Evolutionary conservation across 2,329 filamentous ascomycete species (phyloP).

Genomic region (Orbilia ellipsospora): DNA sequence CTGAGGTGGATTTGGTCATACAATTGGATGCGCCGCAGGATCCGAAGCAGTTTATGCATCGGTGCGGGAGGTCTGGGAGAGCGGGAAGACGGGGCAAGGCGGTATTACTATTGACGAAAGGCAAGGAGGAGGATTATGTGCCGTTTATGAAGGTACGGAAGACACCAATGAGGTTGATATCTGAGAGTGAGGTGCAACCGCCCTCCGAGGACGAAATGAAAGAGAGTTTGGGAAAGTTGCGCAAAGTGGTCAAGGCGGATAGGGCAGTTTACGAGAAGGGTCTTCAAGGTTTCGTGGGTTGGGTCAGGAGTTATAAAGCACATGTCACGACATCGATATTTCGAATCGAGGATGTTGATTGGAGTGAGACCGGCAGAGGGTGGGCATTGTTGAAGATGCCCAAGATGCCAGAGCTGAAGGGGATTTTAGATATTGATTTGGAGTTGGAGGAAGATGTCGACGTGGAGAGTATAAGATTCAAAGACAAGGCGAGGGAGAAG

Average conservation of each 20-base stretch:
- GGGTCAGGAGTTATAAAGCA: constrained; percentile 89
- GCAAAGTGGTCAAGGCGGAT: constrained; percentile 69
- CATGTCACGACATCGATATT: constrained; percentile 94
- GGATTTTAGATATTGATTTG: constrained; percentile 75
- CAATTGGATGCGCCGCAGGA: constrained; percentile 85
- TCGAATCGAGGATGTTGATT: constrained; percentile 81
- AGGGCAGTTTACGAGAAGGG: constrained; percentile 84
- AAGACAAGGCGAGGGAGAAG: constrained; percentile 77
- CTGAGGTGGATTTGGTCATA: constrained; percentile 88
- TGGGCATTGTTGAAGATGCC: constrained; percentile 90
- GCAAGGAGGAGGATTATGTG: constrained; percentile 88
- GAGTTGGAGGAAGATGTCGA: constrained; percentile 73
- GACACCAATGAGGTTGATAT: constrained; percentile 74
- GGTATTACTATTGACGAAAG: constrained; percentile 84
- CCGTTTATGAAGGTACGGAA: constrained; percentile 86
- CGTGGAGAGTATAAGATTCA: constrained; percentile 75
- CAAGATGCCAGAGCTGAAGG: constrained; percentile 89
- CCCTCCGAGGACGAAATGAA: constrained; percentile 71
- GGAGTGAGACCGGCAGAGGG: constrained; percentile 80
- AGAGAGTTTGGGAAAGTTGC: constrained; percentile 70
- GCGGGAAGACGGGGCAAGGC: constrained; percentile 91
- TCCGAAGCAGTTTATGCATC: constrained; percentile 95
- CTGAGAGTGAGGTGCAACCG: constrained; percentile 56
- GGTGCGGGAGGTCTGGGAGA: constrained; percentile 87
- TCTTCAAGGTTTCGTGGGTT: constrained; percentile 90